Base-by-base conservation (phyloP, 2,329 filamentous ascomycete genomes). In the Aurifilum marmelostoma region DNA sequence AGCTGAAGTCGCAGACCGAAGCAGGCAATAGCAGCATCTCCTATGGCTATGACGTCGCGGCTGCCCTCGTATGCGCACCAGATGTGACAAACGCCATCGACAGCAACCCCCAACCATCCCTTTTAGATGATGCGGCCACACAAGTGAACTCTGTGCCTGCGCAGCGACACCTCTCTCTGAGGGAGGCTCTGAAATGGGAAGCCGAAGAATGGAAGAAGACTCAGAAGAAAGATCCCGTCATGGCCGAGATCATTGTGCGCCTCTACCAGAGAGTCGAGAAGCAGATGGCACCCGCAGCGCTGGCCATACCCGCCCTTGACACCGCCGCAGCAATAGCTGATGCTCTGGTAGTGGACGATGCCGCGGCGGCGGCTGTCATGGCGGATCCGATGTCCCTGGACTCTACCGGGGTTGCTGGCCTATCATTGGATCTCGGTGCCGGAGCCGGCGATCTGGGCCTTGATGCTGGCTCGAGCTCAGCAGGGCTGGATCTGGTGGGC, bases 21-120 rank as follows among this genome's bases (percentile, higher is more conserved):
- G 77, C 83, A 0, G 87, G 87, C 5, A 88, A 86, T 72, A 87
- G 85, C 1, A 84, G 85, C 67, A 80, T 89, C 6, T 88, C 87
- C 0, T 87, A 93, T 67, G 65, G 65, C 16, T 71, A 71, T 47
- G 92, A 94, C 73, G 84, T 94, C 12, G 91, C 87, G 2, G 87
- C 87, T 2, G 87, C 90, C 0, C 80, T 94, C 9, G 83, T 94
- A 12, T 92, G 91, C 75, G 88, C 91, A 0, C 90, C 91, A 0
- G 85, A 89, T 73, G 82, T 82, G 1, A 83, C 79, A 47, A 85
- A 83, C 73, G 78, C 83, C 69, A 82, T 80, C 41, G 84, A 83
- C 72, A 79, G 82, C 65, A 76, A 76, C 6, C 79, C 78, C 76
- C 78, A n/a, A 0, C 70, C 75, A 9, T 73, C 77, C 21, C 68